phyloP scores from a whole-genome alignment of 768 basidiomycete genomes.

The Tylopilus rubrobrunneus region DNA sequence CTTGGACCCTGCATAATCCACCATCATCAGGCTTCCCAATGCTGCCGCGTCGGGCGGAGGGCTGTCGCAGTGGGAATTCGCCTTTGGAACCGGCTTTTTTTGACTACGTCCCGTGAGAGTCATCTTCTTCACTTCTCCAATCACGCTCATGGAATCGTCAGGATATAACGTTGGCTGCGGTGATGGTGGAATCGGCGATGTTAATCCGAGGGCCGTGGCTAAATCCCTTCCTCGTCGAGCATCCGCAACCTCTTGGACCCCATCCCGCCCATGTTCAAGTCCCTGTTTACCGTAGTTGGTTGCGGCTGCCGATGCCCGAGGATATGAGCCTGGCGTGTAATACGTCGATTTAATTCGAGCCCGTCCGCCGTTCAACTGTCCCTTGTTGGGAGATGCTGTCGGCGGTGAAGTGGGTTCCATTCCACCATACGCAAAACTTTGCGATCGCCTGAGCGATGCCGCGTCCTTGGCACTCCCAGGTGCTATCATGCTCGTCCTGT shows the following conservation, averaged over 20 bases:
- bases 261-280: slow-evolving; percentile 32
- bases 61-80: slow-evolving; percentile 17
- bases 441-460: slow-evolving; percentile 26
- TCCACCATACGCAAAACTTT: slow-evolving; percentile 50
- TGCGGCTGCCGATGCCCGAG: slow-evolving; percentile 49
- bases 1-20: slow-evolving; percentile 47
- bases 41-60: slow-evolving; percentile 40
- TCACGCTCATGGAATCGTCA: slow-evolving; percentile 67
- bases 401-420: slow-evolving; percentile 46
- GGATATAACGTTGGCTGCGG: slow-evolving; percentile 66
- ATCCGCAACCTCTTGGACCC: slow-evolving; percentile 36
- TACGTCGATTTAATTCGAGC: slow-evolving; percentile 69
- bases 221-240: slow-evolving; percentile 42
- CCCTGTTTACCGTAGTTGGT: slow-evolving; percentile 32
- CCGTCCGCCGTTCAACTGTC: slow-evolving; percentile 45
- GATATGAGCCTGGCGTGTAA: slow-evolving; percentile 50
- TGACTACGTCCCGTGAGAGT: slow-evolving; percentile 25
- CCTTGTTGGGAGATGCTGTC: slow-evolving; percentile 20
- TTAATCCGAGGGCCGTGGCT: slow-evolving; percentile 36
- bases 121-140: slow-evolving; percentile 36
- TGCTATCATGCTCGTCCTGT: slow-evolving; percentile 24
- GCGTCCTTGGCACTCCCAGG: slow-evolving; percentile 18
- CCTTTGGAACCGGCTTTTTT: slow-evolving; percentile 33
- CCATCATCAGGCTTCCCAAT: slow-evolving; percentile 58
- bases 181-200: slow-evolving; percentile 39